Conservation (phyloP, 108 stramenopile species). For the Cyclotella choctawhatcheeana region DNA sequence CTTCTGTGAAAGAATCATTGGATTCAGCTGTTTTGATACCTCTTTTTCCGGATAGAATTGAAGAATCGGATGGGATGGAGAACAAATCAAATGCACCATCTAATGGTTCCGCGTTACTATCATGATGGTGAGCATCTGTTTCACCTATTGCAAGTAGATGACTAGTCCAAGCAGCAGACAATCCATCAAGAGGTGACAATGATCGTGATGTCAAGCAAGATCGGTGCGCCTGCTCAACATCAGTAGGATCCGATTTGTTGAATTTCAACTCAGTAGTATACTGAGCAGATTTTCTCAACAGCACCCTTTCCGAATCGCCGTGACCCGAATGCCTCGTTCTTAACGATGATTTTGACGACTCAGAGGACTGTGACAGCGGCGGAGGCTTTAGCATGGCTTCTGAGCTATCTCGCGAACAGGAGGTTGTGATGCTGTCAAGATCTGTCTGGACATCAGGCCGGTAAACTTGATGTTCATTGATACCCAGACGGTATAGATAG, state of each 20-base stretch:
- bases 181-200: slow-evolving; percentile 15
- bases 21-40: neutral
- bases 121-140: neutral
- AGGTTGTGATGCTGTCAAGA: slow-evolving; percentile 8
- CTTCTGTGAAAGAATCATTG: slow-evolving; percentile 12
- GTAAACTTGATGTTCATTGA: neutral
- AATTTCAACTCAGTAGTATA: slow-evolving; percentile 37
- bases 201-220: neutral
- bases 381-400: neutral
- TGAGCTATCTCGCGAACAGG: neutral
- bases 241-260: slow-evolving; percentile 21
- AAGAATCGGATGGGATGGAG: slow-evolving; percentile 46
- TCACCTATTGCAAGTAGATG: slow-evolving; percentile 23
- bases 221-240: slow-evolving; percentile 11
- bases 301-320: slow-evolving; percentile 10
- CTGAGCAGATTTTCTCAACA: slow-evolving; percentile 24
- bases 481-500: slow-evolving; percentile 27
- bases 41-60: slow-evolving; percentile 13
- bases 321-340: neutral
- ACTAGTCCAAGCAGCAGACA: slow-evolving; percentile 41
- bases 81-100: slow-evolving; percentile 45
- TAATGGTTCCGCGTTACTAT: slow-evolving; percentile 11
- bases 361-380: neutral
- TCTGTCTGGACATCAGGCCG: neutral
- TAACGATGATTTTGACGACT: neutral